Evolutionary conservation across 768 basidiomycete genomes (phyloP), one percentile per base, ranked within the genome.

Genomic region (Dioszegia hungarica): DNA sequence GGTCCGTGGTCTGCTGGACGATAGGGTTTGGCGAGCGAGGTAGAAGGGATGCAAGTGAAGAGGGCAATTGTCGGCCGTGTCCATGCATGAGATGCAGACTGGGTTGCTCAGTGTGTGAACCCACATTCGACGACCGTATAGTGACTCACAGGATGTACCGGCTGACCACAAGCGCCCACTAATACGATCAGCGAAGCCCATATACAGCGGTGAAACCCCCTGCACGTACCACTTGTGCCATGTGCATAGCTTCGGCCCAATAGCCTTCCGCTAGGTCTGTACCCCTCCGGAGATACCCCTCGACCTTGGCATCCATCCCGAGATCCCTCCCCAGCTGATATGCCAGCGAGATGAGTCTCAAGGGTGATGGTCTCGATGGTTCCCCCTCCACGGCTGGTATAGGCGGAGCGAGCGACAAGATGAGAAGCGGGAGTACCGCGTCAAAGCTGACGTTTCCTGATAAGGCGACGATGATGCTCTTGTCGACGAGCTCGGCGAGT

Each of bases 281-380:
- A 9, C 25, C 49, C 12, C 49, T 33, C 25, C 20, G 31, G 4
- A 58, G 31, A 10, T 20, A 43, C 15, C 47, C 37, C 19, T 51
- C 31, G 12, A 48, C 49, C 34, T 49, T 54, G 3, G 28, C 39
- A 22, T 63, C 62, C 37, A 60, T 27, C 3, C 62, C 62, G 22
- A 60, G n/a, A 45, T 60, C 59, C 25, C 38, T 27, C n/a, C 62
- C 62, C 6, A 60, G 31, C 38, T 49, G 47, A 24, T 57, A 63
- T 34, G 62, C 62, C 31, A 63, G 25, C n/a, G 59, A 60, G 14
- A 63, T 54, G 29, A 63, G 34, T 14, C 59, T 34, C 9, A 63
- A 46, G 3, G 45, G 40, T 14, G 62, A 41, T 12, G 53, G 55
- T 36, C 59, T 24, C 10, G 50, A 47, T 11, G 14, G 12, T 11